These are phyloP conservation scores for Suillus brevipes DNA, from an alignment of 768 basidiomycete genomes.

Conservation along the genomic window DNA sequence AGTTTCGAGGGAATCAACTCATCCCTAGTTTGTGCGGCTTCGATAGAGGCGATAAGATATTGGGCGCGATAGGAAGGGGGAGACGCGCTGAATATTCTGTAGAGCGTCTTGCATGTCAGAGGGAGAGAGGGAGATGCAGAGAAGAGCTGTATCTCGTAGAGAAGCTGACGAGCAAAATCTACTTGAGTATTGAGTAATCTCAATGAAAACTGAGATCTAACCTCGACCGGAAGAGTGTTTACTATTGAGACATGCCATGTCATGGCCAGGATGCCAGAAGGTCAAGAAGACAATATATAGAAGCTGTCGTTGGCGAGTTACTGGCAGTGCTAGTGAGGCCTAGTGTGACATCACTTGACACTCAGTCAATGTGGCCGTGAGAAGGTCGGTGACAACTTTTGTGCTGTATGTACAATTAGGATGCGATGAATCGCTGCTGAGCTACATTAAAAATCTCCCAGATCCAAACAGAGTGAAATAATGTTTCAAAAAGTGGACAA, in stretches of 20 bases:
- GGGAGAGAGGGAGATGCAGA: conserved; percentile 70
- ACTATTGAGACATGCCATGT: conserved; percentile 17
- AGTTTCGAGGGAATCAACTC: conserved; percentile 41
- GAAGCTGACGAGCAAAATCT: conserved; percentile 48
- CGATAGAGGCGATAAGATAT: conserved; percentile 53
- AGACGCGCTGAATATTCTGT: conserved; percentile 53
- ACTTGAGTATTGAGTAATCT: conserved; percentile 2
- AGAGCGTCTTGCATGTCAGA: conserved; percentile 50
- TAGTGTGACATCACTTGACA: too few species aligned
- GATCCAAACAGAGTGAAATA: background rate
- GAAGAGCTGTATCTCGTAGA: conserved; percentile 75
- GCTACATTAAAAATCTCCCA: background rate
- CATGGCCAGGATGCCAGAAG: background rate
- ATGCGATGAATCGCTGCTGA: background rate
- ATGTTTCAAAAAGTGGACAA: conserved; percentile 11
- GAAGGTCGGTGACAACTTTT: too few species aligned
- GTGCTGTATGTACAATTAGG: background rate
- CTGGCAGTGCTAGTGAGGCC: too few species aligned
- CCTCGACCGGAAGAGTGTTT: conserved; percentile 36
- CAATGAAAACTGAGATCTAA: conserved; percentile 12
- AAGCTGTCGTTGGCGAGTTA: too few species aligned
- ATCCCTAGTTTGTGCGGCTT: conserved; percentile 16
- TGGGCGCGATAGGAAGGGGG: conserved; percentile 61
- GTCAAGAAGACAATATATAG: background rate
- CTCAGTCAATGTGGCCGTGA: too few species aligned